A percentile compares a stretch with the other conserved stretches of the same genome.
phyloP scores from a whole-genome alignment of 2,329 filamentous ascomycete genomes.

The Colletotrichum echinochloae region DNA sequence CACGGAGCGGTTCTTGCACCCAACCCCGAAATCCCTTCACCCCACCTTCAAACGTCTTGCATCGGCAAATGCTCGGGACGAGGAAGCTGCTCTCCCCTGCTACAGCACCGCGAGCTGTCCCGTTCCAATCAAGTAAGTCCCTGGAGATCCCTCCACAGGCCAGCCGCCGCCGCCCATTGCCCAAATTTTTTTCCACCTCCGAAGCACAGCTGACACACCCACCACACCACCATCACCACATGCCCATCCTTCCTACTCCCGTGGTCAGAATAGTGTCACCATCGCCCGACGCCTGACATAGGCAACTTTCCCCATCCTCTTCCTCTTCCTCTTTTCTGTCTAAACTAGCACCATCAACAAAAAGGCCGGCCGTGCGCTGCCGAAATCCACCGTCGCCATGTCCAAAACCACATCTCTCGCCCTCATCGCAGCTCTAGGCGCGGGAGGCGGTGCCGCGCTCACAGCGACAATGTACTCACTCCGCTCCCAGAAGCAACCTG shows the following conservation, averaged over 20 bases:
- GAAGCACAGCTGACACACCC: constrained; percentile 35
- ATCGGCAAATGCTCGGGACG: constrained; percentile 38
- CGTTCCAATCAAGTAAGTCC: constrained; percentile 11
- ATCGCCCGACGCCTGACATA: constrained; percentile 25
- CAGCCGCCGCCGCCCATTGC: constrained; percentile 9
- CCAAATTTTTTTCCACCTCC: constrained; percentile 38
- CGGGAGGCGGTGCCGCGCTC: constrained; percentile 79
- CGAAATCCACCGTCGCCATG: constrained; percentile 62
- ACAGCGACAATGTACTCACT: constrained; percentile 77
- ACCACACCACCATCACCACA: constrained; percentile 39
- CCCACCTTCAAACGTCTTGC: constrained; percentile 1
- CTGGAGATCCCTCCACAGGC: constrained; percentile 28
- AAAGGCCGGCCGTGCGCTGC: constrained; percentile 6
- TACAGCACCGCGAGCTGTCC: constrained; percentile 10
- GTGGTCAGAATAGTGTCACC: constrained; percentile 29
- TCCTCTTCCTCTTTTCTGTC: background rate
- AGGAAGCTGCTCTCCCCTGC: constrained; percentile 4
- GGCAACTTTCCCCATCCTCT: background rate
- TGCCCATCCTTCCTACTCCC: constrained; percentile 31
- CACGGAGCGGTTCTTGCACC: background rate
- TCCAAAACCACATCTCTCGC: constrained; percentile 79
- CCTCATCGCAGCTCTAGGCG: constrained; percentile 80
- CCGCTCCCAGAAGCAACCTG: constrained; percentile 55
- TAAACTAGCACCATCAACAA: background rate
- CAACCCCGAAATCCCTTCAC: constrained; percentile 5